Base-by-base conservation (phyloP, 192 early-diverging fungal species). In the Coemansia sp. region DNA sequence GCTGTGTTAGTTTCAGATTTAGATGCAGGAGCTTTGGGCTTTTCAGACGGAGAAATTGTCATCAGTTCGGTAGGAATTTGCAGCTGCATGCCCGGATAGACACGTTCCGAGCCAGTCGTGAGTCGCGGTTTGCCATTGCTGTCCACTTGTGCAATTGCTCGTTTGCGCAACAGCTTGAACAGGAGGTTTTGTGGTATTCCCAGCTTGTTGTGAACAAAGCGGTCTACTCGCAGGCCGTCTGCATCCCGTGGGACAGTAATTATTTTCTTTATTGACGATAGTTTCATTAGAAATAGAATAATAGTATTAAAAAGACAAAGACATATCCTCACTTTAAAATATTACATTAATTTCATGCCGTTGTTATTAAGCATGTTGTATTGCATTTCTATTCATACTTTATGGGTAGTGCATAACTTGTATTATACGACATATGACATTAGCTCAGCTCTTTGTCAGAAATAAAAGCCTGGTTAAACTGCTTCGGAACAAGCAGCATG, bases 141-240 rank as follows among this genome's bases (percentile, higher is more conserved):
- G 42, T 62, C 41, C 1, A 64, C 41, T 12, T 64, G 60, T 12
- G 59, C 37, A 6, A 71, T 71, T 45, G 65, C 47, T 10, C 61
- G 59, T 48, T 77, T 77, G 49, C 74, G 74, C 52, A 77, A 16
- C 1, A 71, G 69, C 57, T 67, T 67, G 66, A 64, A 71, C n/a
- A 77, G 62, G 55, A 77, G 39, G 3, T 40, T 11, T 12, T 59
- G 36, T 8, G 74, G 65, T 6, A 68, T 63, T 10, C 39, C 40
- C 11, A 66, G 12, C 15, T 68, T 47, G 9, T 57, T 42, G 1
- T 32, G 54, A 3, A 77, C 21, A 41, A 46, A 77, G 15, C 74
- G 60, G 39, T 77, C 74, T 16, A 65, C 68, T 2, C 74, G 68
- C 62, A 66, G 37, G 0, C 68, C 73, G 21, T 45, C 61, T 0